A percentile compares a stretch with the other conserved stretches of the same genome.
Evolutionary conservation across 179 eudicot genomes (phyloP).

Genomic region (Pouteria campechiana): DNA sequence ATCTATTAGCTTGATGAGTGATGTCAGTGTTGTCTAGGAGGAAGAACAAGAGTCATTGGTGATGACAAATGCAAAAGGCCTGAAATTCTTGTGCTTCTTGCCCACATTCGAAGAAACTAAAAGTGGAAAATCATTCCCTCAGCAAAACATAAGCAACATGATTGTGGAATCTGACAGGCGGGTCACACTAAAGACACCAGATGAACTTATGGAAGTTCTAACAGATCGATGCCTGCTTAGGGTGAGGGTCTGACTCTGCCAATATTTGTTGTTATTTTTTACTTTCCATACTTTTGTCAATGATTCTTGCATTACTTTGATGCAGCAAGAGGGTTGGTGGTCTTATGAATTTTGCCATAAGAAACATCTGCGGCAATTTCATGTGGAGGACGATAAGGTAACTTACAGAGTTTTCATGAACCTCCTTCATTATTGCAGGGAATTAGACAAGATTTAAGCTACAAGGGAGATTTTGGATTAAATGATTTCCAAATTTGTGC

Average conservation of each 20-base stretch:
- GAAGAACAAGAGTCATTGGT: slow-evolving; percentile 69
- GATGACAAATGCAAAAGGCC: slow-evolving; percentile 71
- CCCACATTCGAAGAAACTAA: slow-evolving; percentile 78
- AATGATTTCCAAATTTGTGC: too few species aligned
- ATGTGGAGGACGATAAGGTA: slow-evolving; percentile 83
- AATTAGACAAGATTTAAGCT: too few species aligned
- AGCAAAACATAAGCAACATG: slow-evolving; percentile 69
- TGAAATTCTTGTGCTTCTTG: slow-evolving; percentile 57
- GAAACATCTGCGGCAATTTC: slow-evolving; percentile 58
- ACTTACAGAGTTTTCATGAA: too few species aligned
- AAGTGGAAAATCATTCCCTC: slow-evolving; percentile 47
- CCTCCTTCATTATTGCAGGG: too few species aligned
- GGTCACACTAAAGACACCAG: slow-evolving; percentile 76
- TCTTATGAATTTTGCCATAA: slow-evolving; percentile 79
- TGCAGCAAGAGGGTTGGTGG: slow-evolving; percentile 99
- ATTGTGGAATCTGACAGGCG: slow-evolving; percentile 73
- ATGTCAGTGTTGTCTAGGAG: slow-evolving; percentile 33
- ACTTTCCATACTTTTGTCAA: background rate
- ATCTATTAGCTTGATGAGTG: too few species aligned
- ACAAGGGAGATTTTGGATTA: too few species aligned
- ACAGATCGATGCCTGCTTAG: slow-evolving; percentile 66
- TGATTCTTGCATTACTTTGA: background rate
- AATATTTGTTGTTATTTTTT: background rate
- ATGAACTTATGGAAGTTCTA: slow-evolving; percentile 74
- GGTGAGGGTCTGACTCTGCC: slow-evolving; percentile 23